These are phyloP conservation scores for Mimosa pudica DNA, from an alignment of 306 rosid genomes.

Conservation along the genomic window DNA sequence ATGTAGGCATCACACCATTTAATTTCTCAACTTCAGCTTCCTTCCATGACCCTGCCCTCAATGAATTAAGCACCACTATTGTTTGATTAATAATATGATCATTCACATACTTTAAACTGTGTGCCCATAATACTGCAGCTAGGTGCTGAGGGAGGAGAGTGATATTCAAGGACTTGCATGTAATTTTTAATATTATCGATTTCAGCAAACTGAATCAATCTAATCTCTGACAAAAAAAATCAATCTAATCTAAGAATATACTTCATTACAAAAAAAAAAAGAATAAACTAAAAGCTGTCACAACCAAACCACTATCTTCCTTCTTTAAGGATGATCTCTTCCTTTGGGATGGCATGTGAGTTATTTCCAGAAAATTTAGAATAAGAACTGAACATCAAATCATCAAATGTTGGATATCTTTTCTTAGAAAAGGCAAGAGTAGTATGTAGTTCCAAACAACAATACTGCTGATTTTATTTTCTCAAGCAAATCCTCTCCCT, in stretches of 20 bases:
- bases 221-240: background rate
- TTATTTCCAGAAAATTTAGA: conserved; percentile 20
- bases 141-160: too few species aligned
- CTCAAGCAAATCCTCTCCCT: conserved; percentile 25
- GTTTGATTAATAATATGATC: too few species aligned
- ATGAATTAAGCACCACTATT: too few species aligned
- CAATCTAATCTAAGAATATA: background rate
- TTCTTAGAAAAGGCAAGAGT: background rate
- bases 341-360: conserved; percentile 13
- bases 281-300: background rate
- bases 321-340: background rate
- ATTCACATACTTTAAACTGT: too few species aligned
- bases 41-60: too few species aligned
- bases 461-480: conserved; percentile 33
- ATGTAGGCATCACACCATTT: too few species aligned
- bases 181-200: background rate
- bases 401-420: conserved; percentile 43
- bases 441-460: background rate
- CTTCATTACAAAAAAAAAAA: too few species aligned
- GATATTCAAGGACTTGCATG: too few species aligned
- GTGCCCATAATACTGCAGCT: too few species aligned
- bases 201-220: background rate
- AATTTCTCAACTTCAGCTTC: too few species aligned
- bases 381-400: conserved; percentile 12
- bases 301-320: background rate